phyloP scores from a whole-genome alignment of 1,284 basidiomycete genomes.

The Earliella scabrosa region DNA sequence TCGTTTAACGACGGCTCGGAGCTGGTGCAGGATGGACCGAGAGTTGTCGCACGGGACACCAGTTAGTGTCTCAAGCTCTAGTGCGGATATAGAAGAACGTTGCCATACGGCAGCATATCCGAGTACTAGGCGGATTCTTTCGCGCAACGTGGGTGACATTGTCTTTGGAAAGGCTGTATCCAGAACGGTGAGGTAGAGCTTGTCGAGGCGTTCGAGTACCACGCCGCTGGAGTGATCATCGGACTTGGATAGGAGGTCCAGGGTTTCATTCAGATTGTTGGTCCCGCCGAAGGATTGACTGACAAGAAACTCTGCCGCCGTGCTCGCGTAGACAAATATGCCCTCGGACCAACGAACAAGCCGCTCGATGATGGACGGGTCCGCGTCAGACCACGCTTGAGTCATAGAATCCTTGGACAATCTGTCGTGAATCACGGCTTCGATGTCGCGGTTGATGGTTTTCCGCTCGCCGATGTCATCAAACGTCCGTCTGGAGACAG shows the following conservation, averaged over 20 bases:
- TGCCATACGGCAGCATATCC: conserved; percentile 8
- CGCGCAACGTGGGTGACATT: conserved; percentile 1
- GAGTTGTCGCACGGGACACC: background rate
- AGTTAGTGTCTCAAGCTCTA: conserved; percentile 1
- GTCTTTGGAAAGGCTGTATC: conserved; percentile 8
- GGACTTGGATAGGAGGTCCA: background rate
- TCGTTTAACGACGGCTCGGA: conserved; percentile 6
- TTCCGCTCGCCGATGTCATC: too few species aligned
- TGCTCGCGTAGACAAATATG: conserved; percentile 17
- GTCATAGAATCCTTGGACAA: background rate
- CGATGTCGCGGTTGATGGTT: conserved; percentile 11
- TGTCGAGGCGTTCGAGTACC: conserved; percentile 4
- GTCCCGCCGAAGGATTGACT: too few species aligned
- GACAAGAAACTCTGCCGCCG: conserved; percentile 6
- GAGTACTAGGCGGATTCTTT: background rate
- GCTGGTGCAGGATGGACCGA: conserved; percentile 4
- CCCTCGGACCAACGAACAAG: conserved; percentile 8
- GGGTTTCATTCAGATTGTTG: background rate
- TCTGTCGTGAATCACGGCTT: background rate
- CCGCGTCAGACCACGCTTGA: background rate
- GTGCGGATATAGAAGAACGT: conserved; percentile 8
- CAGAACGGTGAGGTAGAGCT: conserved; percentile 12
- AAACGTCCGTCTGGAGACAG: too few species aligned
- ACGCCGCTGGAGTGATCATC: background rate
- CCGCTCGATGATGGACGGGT: background rate